Conservation (phyloP, 179 eudicot species). For the Beta macrorhiza region DNA sequence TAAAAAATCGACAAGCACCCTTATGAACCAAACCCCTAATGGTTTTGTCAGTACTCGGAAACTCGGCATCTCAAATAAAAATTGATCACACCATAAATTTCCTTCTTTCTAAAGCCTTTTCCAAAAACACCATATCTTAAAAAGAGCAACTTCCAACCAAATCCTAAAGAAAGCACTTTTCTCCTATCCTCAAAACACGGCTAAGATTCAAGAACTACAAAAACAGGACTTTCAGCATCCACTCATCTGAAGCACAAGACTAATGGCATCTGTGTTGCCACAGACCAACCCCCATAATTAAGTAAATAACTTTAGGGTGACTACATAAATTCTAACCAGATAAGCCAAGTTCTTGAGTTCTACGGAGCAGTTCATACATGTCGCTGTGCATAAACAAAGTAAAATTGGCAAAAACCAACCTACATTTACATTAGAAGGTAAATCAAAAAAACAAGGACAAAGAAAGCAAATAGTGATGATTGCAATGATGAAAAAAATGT, state of each 20-base stretch:
- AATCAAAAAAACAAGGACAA: neutral
- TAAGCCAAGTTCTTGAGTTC: neutral
- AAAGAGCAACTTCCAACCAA: neutral
- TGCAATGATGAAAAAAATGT: neutral
- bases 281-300: neutral
- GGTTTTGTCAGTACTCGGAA: neutral
- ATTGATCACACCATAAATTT: neutral
- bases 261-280: neutral
- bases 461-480: neutral
- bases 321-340: neutral
- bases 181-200: neutral
- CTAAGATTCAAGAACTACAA: neutral
- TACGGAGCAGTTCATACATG: too few relatives aligned
- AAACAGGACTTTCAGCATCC: neutral
- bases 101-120: neutral
- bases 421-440: neutral
- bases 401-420: neutral
- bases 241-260: neutral
- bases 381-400: neutral
- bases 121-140: neutral
- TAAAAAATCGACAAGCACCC: too few relatives aligned
- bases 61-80: neutral
- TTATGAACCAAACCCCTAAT: neutral
- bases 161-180: neutral
- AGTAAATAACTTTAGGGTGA: neutral